A percentile compares a stretch with the other conserved stretches of the same genome.
phyloP scores from a whole-genome alignment of 2,329 filamentous ascomycete species.

The Penicillium sp. region DNA sequence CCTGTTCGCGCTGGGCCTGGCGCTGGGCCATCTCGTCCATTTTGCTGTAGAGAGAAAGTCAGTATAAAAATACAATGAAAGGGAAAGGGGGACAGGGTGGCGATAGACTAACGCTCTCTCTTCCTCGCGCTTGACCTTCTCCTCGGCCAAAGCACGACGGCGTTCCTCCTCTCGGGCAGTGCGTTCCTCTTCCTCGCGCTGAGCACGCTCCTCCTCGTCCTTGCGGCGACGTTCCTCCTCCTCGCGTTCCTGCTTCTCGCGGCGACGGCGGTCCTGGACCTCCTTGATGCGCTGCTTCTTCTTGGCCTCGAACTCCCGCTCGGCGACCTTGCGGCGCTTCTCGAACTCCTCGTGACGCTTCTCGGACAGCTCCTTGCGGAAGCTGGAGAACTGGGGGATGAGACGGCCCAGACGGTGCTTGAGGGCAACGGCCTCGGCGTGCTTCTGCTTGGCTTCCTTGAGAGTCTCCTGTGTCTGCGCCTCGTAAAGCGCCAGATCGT shows the following conservation, averaged over 20 bases:
- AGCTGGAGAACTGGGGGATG: conserved; percentile 80
- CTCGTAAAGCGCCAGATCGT: conserved; percentile 80
- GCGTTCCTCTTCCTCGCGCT: conserved; percentile 84
- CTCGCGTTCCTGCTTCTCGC: conserved; percentile 82
- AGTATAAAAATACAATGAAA: conserved; percentile 27
- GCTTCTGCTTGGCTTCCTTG: conserved; percentile 80
- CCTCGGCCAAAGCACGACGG: conserved; percentile 72
- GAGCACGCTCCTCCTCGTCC: conserved; percentile 84
- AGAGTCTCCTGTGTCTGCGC: conserved; percentile 76
- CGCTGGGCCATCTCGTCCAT: conserved; percentile 64
- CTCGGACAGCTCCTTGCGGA: conserved; percentile 80
- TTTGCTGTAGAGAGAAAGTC: conserved; percentile 52
- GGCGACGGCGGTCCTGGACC: conserved; percentile 77
- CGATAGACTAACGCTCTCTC: conserved; percentile 58
- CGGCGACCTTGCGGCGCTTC: conserved; percentile 86
- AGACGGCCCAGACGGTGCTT: conserved; percentile 90
- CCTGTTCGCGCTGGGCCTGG: conserved; percentile 84
- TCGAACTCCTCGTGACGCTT: conserved; percentile 94
- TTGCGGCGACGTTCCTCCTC: conserved; percentile 76
- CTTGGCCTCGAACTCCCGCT: conserved; percentile 90
- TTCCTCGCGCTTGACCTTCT: conserved; percentile 64
- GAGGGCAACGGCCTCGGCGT: conserved; percentile 87
- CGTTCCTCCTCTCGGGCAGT: conserved; percentile 78
- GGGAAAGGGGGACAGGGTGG: background rate
- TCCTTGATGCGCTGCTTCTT: conserved; percentile 88